Percentiles rank a stretch among this genome's conserved stretches.
These are phyloP conservation scores for Wickerhamomyces pijperi DNA, from an alignment of 805 yeast species.

Conservation along the genomic window DNA sequence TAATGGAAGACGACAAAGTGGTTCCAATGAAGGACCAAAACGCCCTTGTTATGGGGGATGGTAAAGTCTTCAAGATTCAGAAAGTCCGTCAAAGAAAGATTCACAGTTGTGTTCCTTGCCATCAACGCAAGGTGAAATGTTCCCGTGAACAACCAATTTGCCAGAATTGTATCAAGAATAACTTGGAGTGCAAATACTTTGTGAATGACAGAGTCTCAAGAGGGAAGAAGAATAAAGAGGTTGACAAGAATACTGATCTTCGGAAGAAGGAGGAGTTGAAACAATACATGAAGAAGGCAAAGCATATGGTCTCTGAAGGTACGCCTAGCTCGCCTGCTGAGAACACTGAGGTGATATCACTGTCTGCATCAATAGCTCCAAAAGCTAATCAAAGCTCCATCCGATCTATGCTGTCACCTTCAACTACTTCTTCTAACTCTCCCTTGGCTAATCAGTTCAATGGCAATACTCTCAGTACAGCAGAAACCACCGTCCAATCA, in stretches of 20 bases:
- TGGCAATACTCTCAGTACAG: too few species aligned
- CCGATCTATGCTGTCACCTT: neutral
- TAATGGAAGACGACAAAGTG: conserved; percentile 10
- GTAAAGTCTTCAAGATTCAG: conserved; percentile 48
- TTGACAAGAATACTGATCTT: conserved; percentile 14
- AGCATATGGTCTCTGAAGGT: conserved; percentile 4
- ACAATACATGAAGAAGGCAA: conserved; percentile 15
- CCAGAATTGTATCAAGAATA: conserved; percentile 35
- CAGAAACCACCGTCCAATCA: too few species aligned
- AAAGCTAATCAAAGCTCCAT: conserved; percentile 3
- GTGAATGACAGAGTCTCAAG: conserved; percentile 40
- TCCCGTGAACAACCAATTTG: conserved; percentile 42
- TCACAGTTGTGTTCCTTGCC: conserved; percentile 46
- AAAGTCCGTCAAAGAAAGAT: conserved; percentile 50
- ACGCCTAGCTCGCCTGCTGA: too few species aligned
- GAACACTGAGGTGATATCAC: too few species aligned
- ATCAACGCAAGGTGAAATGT: conserved; percentile 46
- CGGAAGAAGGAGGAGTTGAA: conserved; percentile 16
- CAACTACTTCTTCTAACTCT: neutral
- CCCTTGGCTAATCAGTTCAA: too few species aligned
- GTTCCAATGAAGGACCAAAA: conserved; percentile 23
- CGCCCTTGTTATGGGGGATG: conserved; percentile 32
- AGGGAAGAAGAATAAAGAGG: conserved; percentile 17
- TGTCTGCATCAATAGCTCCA: conserved; percentile 6
- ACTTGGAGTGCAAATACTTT: conserved; percentile 41